These are phyloP conservation scores for Murraya koenigii DNA, from an alignment of 345 rosid genomes.

Conservation along the genomic window DNA sequence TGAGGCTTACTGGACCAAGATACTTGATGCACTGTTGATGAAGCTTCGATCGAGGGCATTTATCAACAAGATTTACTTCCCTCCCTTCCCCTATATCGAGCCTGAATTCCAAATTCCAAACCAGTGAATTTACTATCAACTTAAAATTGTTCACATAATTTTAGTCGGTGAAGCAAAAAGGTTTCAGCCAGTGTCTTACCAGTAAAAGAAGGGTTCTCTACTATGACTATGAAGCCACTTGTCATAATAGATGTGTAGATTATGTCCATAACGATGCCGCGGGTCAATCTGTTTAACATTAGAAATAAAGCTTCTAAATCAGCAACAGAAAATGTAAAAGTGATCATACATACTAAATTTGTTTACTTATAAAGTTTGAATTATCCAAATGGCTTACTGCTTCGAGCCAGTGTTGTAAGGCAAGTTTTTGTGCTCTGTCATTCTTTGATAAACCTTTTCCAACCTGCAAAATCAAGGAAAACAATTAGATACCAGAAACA, in stretches of 20 bases:
- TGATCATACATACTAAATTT: neutral
- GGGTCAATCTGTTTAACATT: constrained; percentile 71
- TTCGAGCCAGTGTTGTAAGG: constrained; percentile 95
- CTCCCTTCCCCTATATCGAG: constrained; percentile 94
- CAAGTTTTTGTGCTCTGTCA: constrained; percentile 77
- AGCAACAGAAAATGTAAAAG: constrained; percentile 9
- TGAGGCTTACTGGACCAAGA: constrained; percentile 76
- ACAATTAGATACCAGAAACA: neutral
- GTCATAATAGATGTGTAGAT: constrained; percentile 75
- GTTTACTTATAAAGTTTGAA: neutral
- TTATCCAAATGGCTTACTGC: constrained; percentile 60
- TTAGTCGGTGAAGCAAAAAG: neutral
- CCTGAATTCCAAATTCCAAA: constrained; percentile 50
- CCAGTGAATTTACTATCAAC: constrained; percentile 9
- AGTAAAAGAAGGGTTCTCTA: constrained; percentile 96
- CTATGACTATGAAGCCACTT: constrained; percentile 80
- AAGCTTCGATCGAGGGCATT: constrained; percentile 73
- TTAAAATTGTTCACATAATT: constrained; percentile 15
- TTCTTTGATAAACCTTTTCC: constrained; percentile 96
- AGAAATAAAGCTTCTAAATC: constrained; percentile 12
- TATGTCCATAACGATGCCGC: constrained; percentile 94
- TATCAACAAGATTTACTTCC: constrained; percentile 69
- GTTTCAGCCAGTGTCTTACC: constrained; percentile 44
- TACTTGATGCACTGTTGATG: constrained; percentile 91
- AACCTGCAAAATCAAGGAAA: constrained; percentile 33